These are phyloP conservation scores for Ogataea nonfermentans DNA, from an alignment of 805 yeast genomes.

Conservation along the genomic window DNA sequence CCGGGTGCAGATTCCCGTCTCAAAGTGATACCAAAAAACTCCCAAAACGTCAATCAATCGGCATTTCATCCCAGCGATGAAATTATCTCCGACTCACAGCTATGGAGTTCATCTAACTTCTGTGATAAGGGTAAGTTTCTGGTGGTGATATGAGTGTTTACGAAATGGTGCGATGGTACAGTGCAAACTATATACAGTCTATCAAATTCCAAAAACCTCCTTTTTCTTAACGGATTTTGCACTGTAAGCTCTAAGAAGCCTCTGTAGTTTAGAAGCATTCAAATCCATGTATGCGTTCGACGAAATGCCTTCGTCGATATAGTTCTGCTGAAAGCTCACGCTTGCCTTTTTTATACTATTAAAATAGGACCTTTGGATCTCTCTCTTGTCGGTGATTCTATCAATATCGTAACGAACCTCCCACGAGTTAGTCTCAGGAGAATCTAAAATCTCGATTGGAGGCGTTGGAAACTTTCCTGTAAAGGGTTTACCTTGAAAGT, in stretches of 20 bases:
- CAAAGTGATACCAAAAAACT: constrained; percentile 31
- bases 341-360: constrained; percentile 12
- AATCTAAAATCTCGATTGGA: constrained; percentile 25
- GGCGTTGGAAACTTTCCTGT: constrained; percentile 31
- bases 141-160: constrained; percentile 22
- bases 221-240: constrained; percentile 25
- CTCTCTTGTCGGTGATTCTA: constrained; percentile 14
- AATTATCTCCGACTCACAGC: constrained; percentile 22
- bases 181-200: constrained; percentile 9
- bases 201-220: constrained; percentile 13
- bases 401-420: constrained; percentile 26
- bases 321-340: constrained; percentile 1
- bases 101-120: constrained; percentile 29
- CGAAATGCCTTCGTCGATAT: constrained; percentile 1
- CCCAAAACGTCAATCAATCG: constrained; percentile 23
- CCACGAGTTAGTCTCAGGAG: constrained; percentile 23
- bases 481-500: constrained; percentile 33
- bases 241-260: constrained; percentile 35
- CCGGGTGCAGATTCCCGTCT: constrained; percentile 23
- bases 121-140: constrained; percentile 35
- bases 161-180: background rate
- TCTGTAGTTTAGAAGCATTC: constrained; percentile 24
- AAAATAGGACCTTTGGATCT: constrained; percentile 14
- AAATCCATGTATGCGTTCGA: constrained; percentile 19
- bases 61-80: constrained; percentile 21